phyloP scores from a whole-genome alignment of 2,329 filamentous ascomycete genomes.

The Emericellopsis atlantica region DNA sequence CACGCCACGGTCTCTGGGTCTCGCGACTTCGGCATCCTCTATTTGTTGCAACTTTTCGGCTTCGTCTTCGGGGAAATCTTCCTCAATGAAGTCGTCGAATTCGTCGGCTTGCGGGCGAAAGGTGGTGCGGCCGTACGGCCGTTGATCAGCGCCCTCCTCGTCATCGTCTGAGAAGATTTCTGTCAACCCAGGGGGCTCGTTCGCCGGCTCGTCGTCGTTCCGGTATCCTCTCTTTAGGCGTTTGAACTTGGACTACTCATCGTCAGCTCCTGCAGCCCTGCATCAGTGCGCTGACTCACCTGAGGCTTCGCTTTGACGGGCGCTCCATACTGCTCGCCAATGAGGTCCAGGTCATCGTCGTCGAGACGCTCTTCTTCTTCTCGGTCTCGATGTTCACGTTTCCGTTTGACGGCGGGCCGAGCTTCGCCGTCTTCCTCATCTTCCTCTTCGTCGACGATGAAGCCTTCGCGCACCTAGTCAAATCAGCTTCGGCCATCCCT shows the following conservation, averaged over 20 bases:
- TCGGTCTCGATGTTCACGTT: slow-evolving; percentile 63
- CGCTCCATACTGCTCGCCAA: slow-evolving; percentile 66
- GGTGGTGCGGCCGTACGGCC: slow-evolving; percentile 34
- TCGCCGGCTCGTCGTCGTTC: slow-evolving; percentile 54
- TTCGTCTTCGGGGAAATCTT: slow-evolving; percentile 84
- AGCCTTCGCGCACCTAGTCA: slow-evolving; percentile 73
- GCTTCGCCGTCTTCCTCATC: slow-evolving; percentile 54
- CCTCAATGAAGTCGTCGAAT: slow-evolving; percentile 93
- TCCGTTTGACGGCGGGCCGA: slow-evolving; percentile 50
- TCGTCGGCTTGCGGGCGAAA: slow-evolving; percentile 60
- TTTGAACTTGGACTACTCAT: slow-evolving; percentile 73
- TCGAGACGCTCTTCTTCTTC: slow-evolving; percentile 83
- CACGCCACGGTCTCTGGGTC: slow-evolving; percentile 62
- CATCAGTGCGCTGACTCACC: slow-evolving; percentile 33
- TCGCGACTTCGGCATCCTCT: slow-evolving; percentile 81
- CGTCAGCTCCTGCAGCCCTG: slow-evolving; percentile 3
- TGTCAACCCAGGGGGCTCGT: slow-evolving; percentile 61
- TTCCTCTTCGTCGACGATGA: slow-evolving; percentile 89
- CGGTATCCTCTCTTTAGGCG: slow-evolving; percentile 86
- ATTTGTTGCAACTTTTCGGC: slow-evolving; percentile 61
- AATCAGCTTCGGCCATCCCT: not conserved
- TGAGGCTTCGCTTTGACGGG: slow-evolving; percentile 51
- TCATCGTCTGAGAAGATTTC: slow-evolving; percentile 96
- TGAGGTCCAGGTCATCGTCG: slow-evolving; percentile 91
- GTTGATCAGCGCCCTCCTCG: slow-evolving; percentile 52